phyloP scores from a whole-genome alignment of 2,329 filamentous ascomycete genomes.

The Penicillium verrucosum region DNA sequence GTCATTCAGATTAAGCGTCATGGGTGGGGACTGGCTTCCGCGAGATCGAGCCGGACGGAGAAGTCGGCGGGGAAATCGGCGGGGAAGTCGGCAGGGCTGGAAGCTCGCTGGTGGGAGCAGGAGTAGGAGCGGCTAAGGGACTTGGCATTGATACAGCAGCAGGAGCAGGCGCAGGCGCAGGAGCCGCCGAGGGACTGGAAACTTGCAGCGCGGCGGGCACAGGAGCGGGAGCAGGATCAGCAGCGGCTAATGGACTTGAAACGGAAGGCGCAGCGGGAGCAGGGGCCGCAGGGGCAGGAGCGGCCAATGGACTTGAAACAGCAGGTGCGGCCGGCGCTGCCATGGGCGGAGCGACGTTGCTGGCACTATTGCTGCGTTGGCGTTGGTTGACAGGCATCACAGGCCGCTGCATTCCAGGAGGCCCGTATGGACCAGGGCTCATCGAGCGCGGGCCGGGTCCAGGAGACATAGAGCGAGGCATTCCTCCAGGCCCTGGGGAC shows the following conservation, averaged over 20 bases:
- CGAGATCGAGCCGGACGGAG: conserved; percentile 41
- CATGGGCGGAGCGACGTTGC: conserved; percentile 28
- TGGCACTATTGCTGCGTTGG: conserved; percentile 45
- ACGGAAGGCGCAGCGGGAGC: conserved; percentile 18
- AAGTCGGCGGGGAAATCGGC: conserved; percentile 34
- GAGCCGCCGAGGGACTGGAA: not conserved
- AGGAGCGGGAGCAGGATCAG: not conserved
- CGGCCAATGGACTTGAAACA: conserved; percentile 31
- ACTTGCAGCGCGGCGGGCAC: conserved; percentile 17
- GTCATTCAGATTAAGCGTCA: conserved; percentile 19
- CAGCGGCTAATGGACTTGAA: conserved; percentile 32
- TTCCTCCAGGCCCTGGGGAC: conserved; percentile 29
- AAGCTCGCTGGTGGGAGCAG: conserved; percentile 38
- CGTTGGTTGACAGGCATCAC: conserved; percentile 39
- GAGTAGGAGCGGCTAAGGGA: conserved; percentile 25
- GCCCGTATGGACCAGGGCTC: conserved; percentile 46
- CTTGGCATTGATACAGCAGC: conserved; percentile 24
- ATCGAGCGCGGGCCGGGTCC: conserved; percentile 36
- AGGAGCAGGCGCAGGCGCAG: conserved; percentile 5
- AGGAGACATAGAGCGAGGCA: conserved; percentile 28
- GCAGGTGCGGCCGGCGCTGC: conserved; percentile 16
- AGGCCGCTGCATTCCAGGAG: conserved; percentile 41
- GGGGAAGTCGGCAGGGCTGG: conserved; percentile 44
- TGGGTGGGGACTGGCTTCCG: conserved; percentile 59
- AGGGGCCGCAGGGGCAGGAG: conserved; percentile 22